phyloP scores from a whole-genome alignment of 2,329 filamentous ascomycete genomes.

The Penicillium sp. region DNA sequence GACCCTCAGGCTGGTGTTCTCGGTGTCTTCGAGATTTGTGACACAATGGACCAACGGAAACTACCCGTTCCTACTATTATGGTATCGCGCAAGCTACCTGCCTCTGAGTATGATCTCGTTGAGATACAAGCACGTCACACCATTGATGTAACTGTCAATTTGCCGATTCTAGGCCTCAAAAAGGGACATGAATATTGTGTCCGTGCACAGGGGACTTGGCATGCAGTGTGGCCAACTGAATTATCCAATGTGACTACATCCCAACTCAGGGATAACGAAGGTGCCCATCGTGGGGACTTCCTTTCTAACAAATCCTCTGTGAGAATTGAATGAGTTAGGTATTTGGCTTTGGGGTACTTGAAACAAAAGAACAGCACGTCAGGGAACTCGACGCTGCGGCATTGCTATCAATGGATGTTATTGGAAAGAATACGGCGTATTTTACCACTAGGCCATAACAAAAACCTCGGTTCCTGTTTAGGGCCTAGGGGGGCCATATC shows the following conservation, averaged over 20 bases:
- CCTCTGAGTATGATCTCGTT: slow-evolving; percentile 30
- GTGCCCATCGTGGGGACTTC: slow-evolving; percentile 26
- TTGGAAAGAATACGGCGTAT: no score
- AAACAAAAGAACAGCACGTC: background rate
- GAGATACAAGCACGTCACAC: slow-evolving; percentile 30
- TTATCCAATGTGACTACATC: slow-evolving; percentile 24
- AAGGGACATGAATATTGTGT: slow-evolving; percentile 36
- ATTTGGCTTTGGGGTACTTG: background rate
- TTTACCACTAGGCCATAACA: no score
- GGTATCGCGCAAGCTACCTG: slow-evolving; percentile 36
- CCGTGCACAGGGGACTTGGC: slow-evolving; percentile 37
- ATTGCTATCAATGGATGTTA: background rate
- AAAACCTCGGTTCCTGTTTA: no score
- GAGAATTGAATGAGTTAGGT: slow-evolving; percentile 9
- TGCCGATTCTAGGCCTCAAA: slow-evolving; percentile 29
- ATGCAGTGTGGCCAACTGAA: slow-evolving; percentile 34
- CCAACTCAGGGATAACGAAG: slow-evolving; percentile 23
- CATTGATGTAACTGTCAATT: slow-evolving; percentile 24
- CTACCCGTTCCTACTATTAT: slow-evolving; percentile 34
- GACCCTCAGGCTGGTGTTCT: slow-evolving; percentile 34
- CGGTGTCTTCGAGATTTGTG: slow-evolving; percentile 33
- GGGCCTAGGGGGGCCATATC: no score
- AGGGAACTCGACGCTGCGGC: background rate
- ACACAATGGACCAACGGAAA: slow-evolving; percentile 21
- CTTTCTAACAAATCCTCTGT: slow-evolving; percentile 25